A percentile compares a stretch with the other conserved stretches of the same genome.
phyloP scores from a whole-genome alignment of 768 basidiomycete genomes.

The Termitomyces sp. region DNA sequence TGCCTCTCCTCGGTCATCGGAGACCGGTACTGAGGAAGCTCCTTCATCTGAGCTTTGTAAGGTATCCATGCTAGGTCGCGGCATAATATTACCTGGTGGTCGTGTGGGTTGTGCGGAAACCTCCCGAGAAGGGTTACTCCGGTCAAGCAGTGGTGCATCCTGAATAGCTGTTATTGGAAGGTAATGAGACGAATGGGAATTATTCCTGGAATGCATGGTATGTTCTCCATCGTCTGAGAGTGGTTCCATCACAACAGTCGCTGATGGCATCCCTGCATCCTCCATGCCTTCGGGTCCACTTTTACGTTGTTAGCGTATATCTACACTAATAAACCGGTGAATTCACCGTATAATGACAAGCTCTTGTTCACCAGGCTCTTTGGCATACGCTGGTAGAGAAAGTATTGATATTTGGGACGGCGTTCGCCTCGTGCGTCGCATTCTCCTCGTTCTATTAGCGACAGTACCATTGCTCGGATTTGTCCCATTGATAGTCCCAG shows the following conservation, averaged over 20 bases:
- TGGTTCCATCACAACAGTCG: conserved; percentile 27
- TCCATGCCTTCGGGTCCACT: conserved; percentile 53
- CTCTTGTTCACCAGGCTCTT: conserved; percentile 80
- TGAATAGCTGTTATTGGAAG: conserved; percentile 33
- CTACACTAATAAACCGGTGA: neutral
- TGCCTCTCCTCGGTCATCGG: conserved; percentile 44
- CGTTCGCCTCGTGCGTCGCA: conserved; percentile 47
- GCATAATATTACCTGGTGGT: conserved; percentile 16
- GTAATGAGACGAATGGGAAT: conserved; percentile 27
- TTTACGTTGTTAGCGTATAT: neutral
- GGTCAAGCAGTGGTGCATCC: conserved; percentile 36
- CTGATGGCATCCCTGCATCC: conserved; percentile 40
- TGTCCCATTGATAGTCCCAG: conserved; percentile 35
- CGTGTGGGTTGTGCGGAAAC: conserved; percentile 13
- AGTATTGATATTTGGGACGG: conserved; percentile 78
- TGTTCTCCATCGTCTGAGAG: conserved; percentile 33
- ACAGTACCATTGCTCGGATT: conserved; percentile 16
- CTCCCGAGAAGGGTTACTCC: conserved; percentile 21
- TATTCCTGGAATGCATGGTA: conserved; percentile 22
- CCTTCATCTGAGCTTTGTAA: conserved; percentile 23
- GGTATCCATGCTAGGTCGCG: conserved; percentile 24
- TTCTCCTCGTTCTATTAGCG: conserved; percentile 24
- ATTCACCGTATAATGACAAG: conserved; percentile 56
- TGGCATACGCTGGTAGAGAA: conserved; percentile 74
- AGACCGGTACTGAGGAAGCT: conserved; percentile 18